A percentile compares a stretch with the other conserved stretches of the same genome.
Conservation (phyloP, 768 basidiomycete species). For the Hemileccinum rubropunctum region DNA sequence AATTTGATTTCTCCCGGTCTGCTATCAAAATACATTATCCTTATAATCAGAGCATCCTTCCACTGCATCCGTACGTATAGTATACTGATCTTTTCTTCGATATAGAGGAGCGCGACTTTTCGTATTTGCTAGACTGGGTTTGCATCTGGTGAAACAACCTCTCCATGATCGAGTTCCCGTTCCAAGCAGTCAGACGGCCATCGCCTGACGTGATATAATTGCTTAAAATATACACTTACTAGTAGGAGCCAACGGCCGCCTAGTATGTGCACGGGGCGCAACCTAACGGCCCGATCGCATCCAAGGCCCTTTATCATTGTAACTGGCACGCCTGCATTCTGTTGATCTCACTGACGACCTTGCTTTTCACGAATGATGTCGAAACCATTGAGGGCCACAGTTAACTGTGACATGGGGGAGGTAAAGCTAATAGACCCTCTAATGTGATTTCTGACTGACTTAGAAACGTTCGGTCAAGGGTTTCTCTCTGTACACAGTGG, state of each 20-base stretch:
- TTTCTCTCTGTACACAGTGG: slow-evolving; percentile 49
- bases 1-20: not conserved
- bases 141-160: not conserved
- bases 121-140: not conserved
- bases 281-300: slow-evolving; percentile 1
- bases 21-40: not conserved
- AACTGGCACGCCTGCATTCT: too few relatives aligned
- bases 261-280: not conserved
- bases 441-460: slow-evolving; percentile 2
- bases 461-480: slow-evolving; percentile 33
- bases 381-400: slow-evolving; percentile 36
- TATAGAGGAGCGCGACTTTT: not conserved
- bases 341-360: not conserved
- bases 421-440: slow-evolving; percentile 22
- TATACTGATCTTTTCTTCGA: not conserved
- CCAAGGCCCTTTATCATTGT: not conserved
- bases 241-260: too few relatives aligned
- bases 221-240: too few relatives aligned
- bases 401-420: slow-evolving; percentile 60
- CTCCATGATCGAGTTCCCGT: not conserved
- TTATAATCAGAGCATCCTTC: slow-evolving; percentile 4
- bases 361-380: slow-evolving; percentile 10
- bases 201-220: not conserved
- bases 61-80: not conserved
- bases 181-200: not conserved